Base-by-base conservation (phyloP, 768 basidiomycete genomes). In the Auricularia sp. region DNA sequence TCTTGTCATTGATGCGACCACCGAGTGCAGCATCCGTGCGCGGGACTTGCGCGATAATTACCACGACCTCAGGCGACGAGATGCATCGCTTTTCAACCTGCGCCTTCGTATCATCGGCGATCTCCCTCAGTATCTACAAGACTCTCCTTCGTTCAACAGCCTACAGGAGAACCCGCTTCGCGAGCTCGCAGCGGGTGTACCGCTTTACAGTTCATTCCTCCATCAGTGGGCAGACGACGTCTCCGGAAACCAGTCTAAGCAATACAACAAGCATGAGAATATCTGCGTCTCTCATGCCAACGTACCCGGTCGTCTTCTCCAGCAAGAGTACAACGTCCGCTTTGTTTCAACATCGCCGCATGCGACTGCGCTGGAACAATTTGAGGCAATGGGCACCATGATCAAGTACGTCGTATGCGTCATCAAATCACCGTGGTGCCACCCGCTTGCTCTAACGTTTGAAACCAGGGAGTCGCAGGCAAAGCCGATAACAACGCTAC, bases 331-430 rank as follows among this genome's bases (percentile, higher is more conserved):
- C 62, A 73, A 73, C 66, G 65, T 77, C 21, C 69, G 71, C 1
- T 68, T 81, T 65, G 64, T 77, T 1, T 78, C 75, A 5, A 78
- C 77, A 0, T 82, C 78, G 3, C 73, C 71, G 4, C 65, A 75
- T 64, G 78, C 79, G 0, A 66, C 67, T 10, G 66, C 75, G n/a
- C 63, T 73, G 1, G 80, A 81, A 64, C 78, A 80, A 61, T 76
- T 78, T 62, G 67, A 71, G 3, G 75, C 70, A 0, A 69, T 79
- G 7, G 71, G 74, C 54, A 29, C 70, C 3, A 63, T 70, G 6
- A 75, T 79, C n/a, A 69, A 73, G 77, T 78, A 59, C 34, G 73
- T 74, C 83, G 69, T 79, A 85, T 68, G 81, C 85, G 11, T 78
- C 73, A 63, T 89, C n/a, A n/a, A n/a, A n/a, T n/a, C n/a, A n/a